Percentiles rank a stretch among this genome's conserved stretches.
These are phyloP conservation scores for Podaxis sp. DNA, from an alignment of 768 basidiomycete genomes.

Conservation along the genomic window DNA sequence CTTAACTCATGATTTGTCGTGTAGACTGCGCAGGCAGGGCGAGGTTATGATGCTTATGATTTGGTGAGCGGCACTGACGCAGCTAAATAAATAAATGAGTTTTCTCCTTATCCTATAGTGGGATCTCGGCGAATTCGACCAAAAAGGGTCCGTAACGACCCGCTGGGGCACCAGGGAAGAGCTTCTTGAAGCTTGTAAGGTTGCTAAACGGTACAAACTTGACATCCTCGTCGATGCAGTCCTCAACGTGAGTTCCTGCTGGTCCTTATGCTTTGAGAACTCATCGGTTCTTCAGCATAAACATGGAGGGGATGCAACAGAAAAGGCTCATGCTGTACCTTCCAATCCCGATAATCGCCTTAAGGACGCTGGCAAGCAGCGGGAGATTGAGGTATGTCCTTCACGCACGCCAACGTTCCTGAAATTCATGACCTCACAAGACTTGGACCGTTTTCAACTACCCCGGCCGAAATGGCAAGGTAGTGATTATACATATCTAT, in stretches of 20 bases:
- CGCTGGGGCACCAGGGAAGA: slow-evolving; percentile 89
- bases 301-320: slow-evolving; percentile 75
- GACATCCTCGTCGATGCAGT: slow-evolving; percentile 85
- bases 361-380: slow-evolving; percentile 49
- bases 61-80: slow-evolving; percentile 41
- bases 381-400: slow-evolving; percentile 60
- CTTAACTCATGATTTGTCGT: background rate
- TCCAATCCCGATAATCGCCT: slow-evolving; percentile 68
- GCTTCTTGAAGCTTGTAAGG: slow-evolving; percentile 60
- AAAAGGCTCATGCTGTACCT: slow-evolving; percentile 64
- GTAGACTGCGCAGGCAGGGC: slow-evolving; percentile 44
- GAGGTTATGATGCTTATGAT: slow-evolving; percentile 87
- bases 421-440: slow-evolving; percentile 27
- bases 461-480: slow-evolving; percentile 69
- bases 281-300: slow-evolving; percentile 52
- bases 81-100: background rate
- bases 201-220: slow-evolving; percentile 65
- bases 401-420: too few species aligned
- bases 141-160: slow-evolving; percentile 66
- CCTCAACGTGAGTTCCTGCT: slow-evolving; percentile 58
- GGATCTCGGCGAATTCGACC: slow-evolving; percentile 84
- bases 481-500: slow-evolving; percentile 20
- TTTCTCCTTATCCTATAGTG: slow-evolving; percentile 42
- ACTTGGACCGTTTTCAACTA: slow-evolving; percentile 89
- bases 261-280: background rate